Evolutionary conservation across 345 rosid species (phyloP), one percentile per base, ranked within the genome.

Genomic region (Durio zibethinus): DNA sequence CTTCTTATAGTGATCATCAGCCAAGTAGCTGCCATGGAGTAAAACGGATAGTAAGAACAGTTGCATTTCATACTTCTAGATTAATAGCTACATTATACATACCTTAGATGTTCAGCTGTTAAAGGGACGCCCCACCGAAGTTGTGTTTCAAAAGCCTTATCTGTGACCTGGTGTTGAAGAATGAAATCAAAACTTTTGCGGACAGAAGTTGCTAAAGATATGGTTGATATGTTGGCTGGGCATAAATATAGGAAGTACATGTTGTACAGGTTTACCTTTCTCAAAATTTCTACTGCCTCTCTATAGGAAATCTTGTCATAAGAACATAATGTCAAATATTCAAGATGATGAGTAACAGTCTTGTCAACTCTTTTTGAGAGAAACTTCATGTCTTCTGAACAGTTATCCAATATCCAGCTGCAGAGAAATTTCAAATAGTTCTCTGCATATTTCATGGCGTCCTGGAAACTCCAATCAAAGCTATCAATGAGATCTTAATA

Each of bases 51-150:
- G n/a, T 76, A 72, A 72, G 66, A 65, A 29, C 57, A 53, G 7
- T 48, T 12, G 25, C 66, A 45, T 74, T 64, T 56, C 47, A 29
- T 2, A 45, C 21, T 10, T 69, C 57, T 50, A 59, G 20, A 70
- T 38, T 33, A 35, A 54, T 65, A 56, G 38, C 8, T 7, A 73
- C 14, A 78, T 20, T 25, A 27, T n/a, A 31, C 54, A 62, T 85
- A 93, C 99, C 97, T 93, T 72, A 92, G 84, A 86, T 92, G 94
- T 78, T 88, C 97, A n/a, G 85, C 56, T 38, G 93, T 87, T 77
- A 95, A 85, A 76, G 86, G 84, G 68, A 78, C 78, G 2, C 96
- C 94, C 94, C 91, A 88, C 71, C 86, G 85, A 18, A 88, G 83
- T 78, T 91, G 86, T 60, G 83, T 77, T 72, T 89, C 92, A 70